phyloP scores from a whole-genome alignment of 2,329 filamentous ascomycete genomes.

The Metarhizium sp. region DNA sequence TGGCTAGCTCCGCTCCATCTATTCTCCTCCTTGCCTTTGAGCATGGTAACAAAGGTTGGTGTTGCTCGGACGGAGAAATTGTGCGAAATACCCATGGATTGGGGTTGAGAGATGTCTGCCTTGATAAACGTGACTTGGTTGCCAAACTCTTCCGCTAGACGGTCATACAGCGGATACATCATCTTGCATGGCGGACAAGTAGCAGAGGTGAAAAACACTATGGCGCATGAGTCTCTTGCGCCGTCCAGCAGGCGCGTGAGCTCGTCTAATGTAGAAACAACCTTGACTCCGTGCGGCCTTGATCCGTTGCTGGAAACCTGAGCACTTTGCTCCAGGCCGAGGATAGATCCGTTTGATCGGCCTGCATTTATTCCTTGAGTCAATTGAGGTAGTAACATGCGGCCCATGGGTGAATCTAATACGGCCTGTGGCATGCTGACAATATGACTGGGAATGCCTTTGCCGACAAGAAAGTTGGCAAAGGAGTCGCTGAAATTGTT shows the following conservation, averaged over 20 bases:
- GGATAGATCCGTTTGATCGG: constrained; percentile 40
- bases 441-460: constrained; percentile 82
- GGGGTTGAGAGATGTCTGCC: constrained; percentile 62
- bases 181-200: constrained; percentile 79
- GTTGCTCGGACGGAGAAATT: constrained; percentile 65
- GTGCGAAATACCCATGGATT: constrained; percentile 52
- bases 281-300: constrained; percentile 38
- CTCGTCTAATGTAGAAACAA: constrained; percentile 38
- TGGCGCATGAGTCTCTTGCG: constrained; percentile 59
- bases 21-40: constrained; percentile 65
- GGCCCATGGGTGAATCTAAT: constrained; percentile 76
- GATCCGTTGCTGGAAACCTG: constrained; percentile 10
- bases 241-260: constrained; percentile 34
- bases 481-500: constrained; percentile 97
- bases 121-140: constrained; percentile 67
- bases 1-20: constrained; percentile 74
- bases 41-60: constrained; percentile 81
- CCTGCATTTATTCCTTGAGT: constrained; percentile 40
- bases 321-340: constrained; percentile 37
- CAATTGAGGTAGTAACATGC: constrained; percentile 72
- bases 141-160: constrained; percentile 65
- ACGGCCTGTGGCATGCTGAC: constrained; percentile 76
- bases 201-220: constrained; percentile 87
- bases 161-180: constrained; percentile 73
- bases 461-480: constrained; percentile 78